phyloP scores from a whole-genome alignment of 371 early-diverging fungal species.

The Apophysomyces elegans region DNA sequence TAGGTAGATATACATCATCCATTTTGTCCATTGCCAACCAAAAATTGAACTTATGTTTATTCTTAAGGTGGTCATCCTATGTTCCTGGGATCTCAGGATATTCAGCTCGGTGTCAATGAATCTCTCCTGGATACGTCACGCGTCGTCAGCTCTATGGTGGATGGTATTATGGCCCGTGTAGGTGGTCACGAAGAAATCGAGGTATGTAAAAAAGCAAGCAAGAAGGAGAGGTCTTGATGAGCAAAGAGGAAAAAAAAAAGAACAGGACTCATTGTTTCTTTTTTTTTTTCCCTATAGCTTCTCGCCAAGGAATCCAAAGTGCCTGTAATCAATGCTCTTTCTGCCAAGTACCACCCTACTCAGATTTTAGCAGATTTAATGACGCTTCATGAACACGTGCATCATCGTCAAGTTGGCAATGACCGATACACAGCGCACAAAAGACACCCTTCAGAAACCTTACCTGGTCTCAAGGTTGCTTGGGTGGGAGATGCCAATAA shows the following conservation, averaged over 20 bases:
- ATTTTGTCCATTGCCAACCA: not conserved
- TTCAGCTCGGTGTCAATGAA: slow-evolving; percentile 95
- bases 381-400: slow-evolving; percentile 85
- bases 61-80: slow-evolving; percentile 87
- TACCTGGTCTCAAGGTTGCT: slow-evolving; percentile 78
- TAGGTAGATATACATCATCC: slow-evolving; percentile 54
- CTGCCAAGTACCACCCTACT: slow-evolving; percentile 93
- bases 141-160: slow-evolving; percentile 93
- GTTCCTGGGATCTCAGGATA: slow-evolving; percentile 92
- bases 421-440: slow-evolving; percentile 51
- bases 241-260: too few relatives aligned
- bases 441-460: slow-evolving; percentile 54
- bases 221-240: too few relatives aligned
- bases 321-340: slow-evolving; percentile 95
- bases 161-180: slow-evolving; percentile 92
- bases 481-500: slow-evolving; percentile 99
- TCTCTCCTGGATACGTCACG: slow-evolving; percentile 85
- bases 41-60: not conserved
- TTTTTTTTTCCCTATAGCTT: slow-evolving; percentile 37
- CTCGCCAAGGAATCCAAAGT: slow-evolving; percentile 87
- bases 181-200: slow-evolving; percentile 88
- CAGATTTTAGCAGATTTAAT: slow-evolving; percentile 95
- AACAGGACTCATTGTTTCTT: too few relatives aligned
- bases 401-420: slow-evolving; percentile 34
- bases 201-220: slow-evolving; percentile 36